Conservation (phyloP, 2,329 filamentous ascomycete species). For the Talaromyces sp. region DNA sequence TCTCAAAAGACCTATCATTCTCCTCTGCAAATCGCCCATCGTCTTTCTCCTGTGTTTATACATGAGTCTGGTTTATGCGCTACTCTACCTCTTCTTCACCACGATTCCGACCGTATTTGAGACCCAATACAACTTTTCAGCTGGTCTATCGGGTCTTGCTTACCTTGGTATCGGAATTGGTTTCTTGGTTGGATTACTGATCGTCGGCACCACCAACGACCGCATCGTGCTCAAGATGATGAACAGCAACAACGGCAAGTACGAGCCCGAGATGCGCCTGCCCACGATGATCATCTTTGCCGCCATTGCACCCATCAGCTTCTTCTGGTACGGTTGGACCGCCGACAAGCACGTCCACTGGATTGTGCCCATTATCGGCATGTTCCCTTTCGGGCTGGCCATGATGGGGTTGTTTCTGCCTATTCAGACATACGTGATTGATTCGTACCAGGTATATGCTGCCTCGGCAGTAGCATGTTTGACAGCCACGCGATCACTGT, state of each 20-base stretch:
- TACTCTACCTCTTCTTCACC: constrained; percentile 48
- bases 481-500: constrained; percentile 51
- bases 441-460: constrained; percentile 44
- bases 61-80: constrained; percentile 47
- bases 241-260: constrained; percentile 13
- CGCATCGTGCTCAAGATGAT: constrained; percentile 11
- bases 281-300: constrained; percentile 12
- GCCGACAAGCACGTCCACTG: constrained; percentile 51
- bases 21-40: constrained; percentile 57
- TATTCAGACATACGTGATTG: constrained; percentile 58
- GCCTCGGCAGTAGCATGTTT: constrained; percentile 50
- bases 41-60: constrained; percentile 49
- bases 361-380: constrained; percentile 57
- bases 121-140: constrained; percentile 50
- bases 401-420: constrained; percentile 48
- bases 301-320: constrained; percentile 26
- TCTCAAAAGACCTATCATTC: constrained; percentile 55
- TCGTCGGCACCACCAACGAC: constrained; percentile 18
- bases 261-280: constrained; percentile 19
- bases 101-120: constrained; percentile 54
- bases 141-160: constrained; percentile 43
- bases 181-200: constrained; percentile 18
- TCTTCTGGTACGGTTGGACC: constrained; percentile 55
- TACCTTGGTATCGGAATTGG: constrained; percentile 52
- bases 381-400: constrained; percentile 50